A percentile compares a stretch with the other conserved stretches of the same genome.
These are phyloP conservation scores for Lipomyces chichibuensis DNA, from an alignment of 805 yeast species.

Conservation along the genomic window DNA sequence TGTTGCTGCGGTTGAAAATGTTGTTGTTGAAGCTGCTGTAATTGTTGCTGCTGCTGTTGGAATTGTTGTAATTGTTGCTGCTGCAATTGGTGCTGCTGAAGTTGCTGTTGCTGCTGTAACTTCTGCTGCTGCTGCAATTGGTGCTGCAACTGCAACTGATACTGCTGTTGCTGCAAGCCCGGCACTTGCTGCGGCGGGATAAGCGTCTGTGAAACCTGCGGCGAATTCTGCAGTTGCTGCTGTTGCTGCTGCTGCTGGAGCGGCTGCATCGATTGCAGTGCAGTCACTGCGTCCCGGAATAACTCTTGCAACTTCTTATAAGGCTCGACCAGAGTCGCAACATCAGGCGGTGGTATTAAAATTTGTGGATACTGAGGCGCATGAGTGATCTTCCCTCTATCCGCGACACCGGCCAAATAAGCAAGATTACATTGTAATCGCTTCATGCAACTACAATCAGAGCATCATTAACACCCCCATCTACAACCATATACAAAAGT, in stretches of 20 bases:
- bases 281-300: conserved; percentile 40
- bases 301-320: conserved; percentile 42
- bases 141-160: conserved; percentile 21
- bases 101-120: conserved; percentile 35
- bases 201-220: conserved; percentile 35
- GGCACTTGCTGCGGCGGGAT: conserved; percentile 7
- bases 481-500: background rate
- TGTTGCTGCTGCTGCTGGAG: conserved; percentile 36
- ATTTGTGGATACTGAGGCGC: conserved; percentile 41
- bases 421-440: conserved; percentile 45
- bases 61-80: conserved; percentile 32
- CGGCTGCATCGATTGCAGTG: conserved; percentile 34
- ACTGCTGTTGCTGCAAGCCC: conserved; percentile 13
- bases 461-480: background rate
- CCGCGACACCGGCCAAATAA: conserved; percentile 43
- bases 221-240: conserved; percentile 33
- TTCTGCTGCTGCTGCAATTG: conserved; percentile 14
- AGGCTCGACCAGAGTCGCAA: conserved; percentile 42
- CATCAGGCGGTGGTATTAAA: conserved; percentile 41
- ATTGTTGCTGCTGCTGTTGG: conserved; percentile 36
- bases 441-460: conserved; percentile 38
- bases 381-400: conserved; percentile 35
- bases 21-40: conserved; percentile 17
- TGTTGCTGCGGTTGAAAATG: conserved; percentile 12
- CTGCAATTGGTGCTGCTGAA: conserved; percentile 33